Evolutionary conservation across 106 monocot genomes (phyloP), one percentile per base, ranked within the genome.

Genomic region (Dioscorea zingiberensis): DNA sequence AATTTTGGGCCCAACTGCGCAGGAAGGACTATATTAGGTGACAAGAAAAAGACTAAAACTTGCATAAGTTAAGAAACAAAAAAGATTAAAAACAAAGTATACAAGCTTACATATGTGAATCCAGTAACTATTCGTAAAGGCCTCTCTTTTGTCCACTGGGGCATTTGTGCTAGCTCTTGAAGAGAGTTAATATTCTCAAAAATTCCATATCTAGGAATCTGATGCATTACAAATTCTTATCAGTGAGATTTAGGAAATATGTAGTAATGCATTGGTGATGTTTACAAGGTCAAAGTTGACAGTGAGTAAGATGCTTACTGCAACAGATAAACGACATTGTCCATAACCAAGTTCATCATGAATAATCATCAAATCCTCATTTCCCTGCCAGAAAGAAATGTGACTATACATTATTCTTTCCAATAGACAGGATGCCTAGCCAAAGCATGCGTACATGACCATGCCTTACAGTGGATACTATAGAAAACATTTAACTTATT

Each of bases 191-290:
- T 74, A 65, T 89, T 86, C 69, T 92, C 88, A 78, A 98, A 98
- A 58, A 98, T 85, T 21, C 97, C 97, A 73, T 92, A 83, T 59
- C 79, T 92, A 1, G 97, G 97, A 82, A 98, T 86, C 97, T 98
- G 84, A 49, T 64, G 14, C 66, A 38, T 38, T 17, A 29, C 44
- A 71, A 29, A 38, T 2, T 38, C 38, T 2, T 38, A 38, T 8
- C 38, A 38, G 38, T 38, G 38, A 38, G 38, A 6, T 38, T 38
- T 38, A 38, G 38, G 9, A 38, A 38, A 38, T 38, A 38, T 10
- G 10, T 38, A 38, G 4, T 38, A 6, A 38, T 8, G 0, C 38
- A 6, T 38, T 38, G 38, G 10, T 38, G 38, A 38, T 1, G 10
- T 2, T 38, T 38, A 38, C 10, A 38, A 38, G 0, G 10, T 38